Evolutionary conservation across 2,329 filamentous ascomycete genomes (phyloP).

Genomic region (Hawksworthiomyces lignivorus): DNA sequence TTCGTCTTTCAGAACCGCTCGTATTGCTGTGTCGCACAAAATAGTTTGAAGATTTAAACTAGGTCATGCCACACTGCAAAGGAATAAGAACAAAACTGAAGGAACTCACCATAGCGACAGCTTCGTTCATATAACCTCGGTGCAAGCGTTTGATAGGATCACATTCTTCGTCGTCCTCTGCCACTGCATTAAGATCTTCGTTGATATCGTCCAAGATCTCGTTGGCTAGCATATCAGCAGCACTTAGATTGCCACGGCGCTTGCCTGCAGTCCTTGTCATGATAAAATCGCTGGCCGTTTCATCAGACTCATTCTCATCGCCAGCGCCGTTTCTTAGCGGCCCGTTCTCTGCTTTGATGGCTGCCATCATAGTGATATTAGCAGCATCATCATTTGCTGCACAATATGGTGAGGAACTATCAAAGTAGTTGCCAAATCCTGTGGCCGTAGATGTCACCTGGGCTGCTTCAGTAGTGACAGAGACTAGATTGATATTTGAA

Average conservation of each 20-base stretch:
- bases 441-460: no score
- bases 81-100: no score
- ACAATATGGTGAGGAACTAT: no score
- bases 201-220: conserved; percentile 19
- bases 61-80: no score
- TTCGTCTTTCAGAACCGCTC: no score
- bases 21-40: no score
- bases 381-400: no score
- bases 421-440: no score
- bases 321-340: conserved; percentile 9
- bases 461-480: no score
- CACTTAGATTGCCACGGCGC: conserved; percentile 15
- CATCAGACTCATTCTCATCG: conserved; percentile 13
- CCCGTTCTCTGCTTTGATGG: conserved; percentile 3
- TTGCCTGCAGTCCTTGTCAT: conserved; percentile 18
- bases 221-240: conserved; percentile 16
- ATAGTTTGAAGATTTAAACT: no score
- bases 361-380: conserved; percentile 5
- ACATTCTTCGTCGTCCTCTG: conserved; percentile 22
- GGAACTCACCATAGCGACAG: conserved; percentile 68
- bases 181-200: conserved; percentile 19
- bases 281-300: conserved; percentile 11
- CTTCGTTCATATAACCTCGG: conserved; percentile 70
- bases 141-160: conserved; percentile 28
- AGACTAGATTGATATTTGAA: no score